phyloP scores from a whole-genome alignment of 2,329 filamentous ascomycete species.

The Acarospora socialis region DNA sequence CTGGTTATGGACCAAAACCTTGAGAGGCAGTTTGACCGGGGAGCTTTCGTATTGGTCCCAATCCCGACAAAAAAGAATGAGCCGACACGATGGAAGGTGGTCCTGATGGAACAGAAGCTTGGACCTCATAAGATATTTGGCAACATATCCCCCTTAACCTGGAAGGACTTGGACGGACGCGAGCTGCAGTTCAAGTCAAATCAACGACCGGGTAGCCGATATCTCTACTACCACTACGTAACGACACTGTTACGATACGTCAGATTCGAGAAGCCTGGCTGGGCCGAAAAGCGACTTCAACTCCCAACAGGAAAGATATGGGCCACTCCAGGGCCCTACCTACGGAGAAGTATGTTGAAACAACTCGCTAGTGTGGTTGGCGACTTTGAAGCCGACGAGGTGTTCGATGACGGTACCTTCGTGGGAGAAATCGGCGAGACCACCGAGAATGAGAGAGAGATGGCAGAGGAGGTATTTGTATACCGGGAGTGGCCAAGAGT shows the following conservation, averaged over 20 bases:
- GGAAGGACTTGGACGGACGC: conserved; percentile 3
- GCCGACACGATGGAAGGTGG: conserved; percentile 1
- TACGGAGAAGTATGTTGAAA: neutral
- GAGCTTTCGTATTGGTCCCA: conserved; percentile 2
- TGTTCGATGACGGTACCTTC: neutral
- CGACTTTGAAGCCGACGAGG: neutral
- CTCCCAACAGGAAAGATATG: conserved; percentile 1
- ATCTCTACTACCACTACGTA: conserved; percentile 9
- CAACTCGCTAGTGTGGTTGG: neutral
- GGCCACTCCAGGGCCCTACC: conserved; percentile 2
- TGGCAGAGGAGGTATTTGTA: neutral
- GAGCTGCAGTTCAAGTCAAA: conserved; percentile 6
- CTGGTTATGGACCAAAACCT: neutral
- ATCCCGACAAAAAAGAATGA: neutral
- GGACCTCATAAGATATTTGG: no score
- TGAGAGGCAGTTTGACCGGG: neutral
- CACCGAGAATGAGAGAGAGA: neutral
- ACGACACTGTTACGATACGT: conserved; percentile 6
- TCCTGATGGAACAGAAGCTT: neutral
- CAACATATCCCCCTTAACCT: no score
- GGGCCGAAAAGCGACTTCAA: neutral
- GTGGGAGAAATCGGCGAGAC: neutral
- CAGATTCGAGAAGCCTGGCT: neutral
- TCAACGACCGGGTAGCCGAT: conserved; percentile 8
- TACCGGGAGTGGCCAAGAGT: neutral